Percentiles rank a stretch among this genome's conserved stretches.
Evolutionary conservation across 1,139 yeast genomes (phyloP).

Genomic region (Debaryomycetaceae sp.): DNA sequence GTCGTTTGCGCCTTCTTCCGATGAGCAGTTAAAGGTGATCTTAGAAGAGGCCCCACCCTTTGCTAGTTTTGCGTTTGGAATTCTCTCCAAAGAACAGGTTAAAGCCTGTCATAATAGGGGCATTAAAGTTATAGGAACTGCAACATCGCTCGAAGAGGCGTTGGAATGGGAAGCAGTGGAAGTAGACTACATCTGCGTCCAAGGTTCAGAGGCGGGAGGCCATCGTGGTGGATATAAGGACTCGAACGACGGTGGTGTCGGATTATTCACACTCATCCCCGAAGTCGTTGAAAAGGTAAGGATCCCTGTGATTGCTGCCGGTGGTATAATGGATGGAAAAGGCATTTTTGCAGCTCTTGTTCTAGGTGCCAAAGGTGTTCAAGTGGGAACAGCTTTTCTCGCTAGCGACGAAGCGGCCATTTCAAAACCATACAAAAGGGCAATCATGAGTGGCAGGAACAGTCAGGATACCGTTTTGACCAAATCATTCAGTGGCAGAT

Average conservation of each 20-base stretch:
- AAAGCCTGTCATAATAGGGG: slow-evolving; percentile 41
- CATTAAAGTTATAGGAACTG: slow-evolving; percentile 48
- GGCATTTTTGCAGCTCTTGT: slow-evolving; percentile 23
- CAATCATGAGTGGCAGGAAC: background rate
- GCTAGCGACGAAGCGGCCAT: background rate
- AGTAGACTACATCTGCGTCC: slow-evolving; percentile 42
- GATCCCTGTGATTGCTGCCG: slow-evolving; percentile 41
- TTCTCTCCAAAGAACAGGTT: slow-evolving; percentile 36
- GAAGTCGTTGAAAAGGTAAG: slow-evolving; percentile 15
- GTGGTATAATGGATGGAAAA: slow-evolving; percentile 37
- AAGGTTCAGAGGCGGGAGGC: slow-evolving; percentile 56
- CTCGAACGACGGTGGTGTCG: slow-evolving; percentile 28
- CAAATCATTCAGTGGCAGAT: slow-evolving; percentile 2
- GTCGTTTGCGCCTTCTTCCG: slow-evolving; percentile 1
- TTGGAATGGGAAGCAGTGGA: slow-evolving; percentile 16
- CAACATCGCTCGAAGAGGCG: slow-evolving; percentile 41
- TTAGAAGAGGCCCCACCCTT: slow-evolving; percentile 15
- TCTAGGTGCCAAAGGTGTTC: slow-evolving; percentile 45
- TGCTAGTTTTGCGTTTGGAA: slow-evolving; percentile 51
- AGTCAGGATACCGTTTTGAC: slow-evolving; percentile 2
- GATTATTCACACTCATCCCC: slow-evolving; percentile 30
- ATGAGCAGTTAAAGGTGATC: background rate
- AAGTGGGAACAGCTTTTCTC: slow-evolving; percentile 45
- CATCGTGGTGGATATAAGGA: slow-evolving; percentile 45
- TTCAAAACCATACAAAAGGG: background rate